Evolutionary conservation across 306 rosid species (phyloP).

Genomic region (Vicia faba): DNA sequence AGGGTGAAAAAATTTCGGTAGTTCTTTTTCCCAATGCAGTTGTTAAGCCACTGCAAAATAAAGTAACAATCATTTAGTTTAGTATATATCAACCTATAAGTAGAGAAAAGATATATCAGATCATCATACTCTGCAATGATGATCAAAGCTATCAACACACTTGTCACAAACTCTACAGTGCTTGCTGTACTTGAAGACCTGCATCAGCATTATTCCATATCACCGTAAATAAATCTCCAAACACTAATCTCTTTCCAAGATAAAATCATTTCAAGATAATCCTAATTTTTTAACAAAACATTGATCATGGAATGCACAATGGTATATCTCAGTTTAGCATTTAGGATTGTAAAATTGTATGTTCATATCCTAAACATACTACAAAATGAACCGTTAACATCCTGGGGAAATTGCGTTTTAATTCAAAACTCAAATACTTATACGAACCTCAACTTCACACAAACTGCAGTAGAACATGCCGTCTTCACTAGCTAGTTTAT

Average conservation of each 20-base stretch:
- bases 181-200: conserved; percentile 98
- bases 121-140: conserved; percentile 88
- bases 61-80: conserved; percentile 10
- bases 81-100: conserved; percentile 31
- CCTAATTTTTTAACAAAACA: too few species aligned
- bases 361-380: too few species aligned
- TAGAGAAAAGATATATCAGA: conserved; percentile 30
- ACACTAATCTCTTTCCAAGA: too few species aligned
- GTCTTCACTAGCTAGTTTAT: conserved; percentile 75
- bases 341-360: too few species aligned
- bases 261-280: too few species aligned
- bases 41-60: conserved; percentile 92
- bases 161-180: conserved; percentile 98
- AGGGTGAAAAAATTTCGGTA: conserved; percentile 90
- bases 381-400: too few species aligned
- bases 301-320: too few species aligned
- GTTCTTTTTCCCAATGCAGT: conserved; percentile 87
- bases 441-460: conserved; percentile 97
- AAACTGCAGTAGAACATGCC: conserved; percentile 97
- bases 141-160: conserved; percentile 92
- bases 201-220: conserved; percentile 36
- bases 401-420: neutral
- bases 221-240: neutral
- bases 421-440: conserved; percentile 21
- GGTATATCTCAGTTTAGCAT: too few species aligned